phyloP scores from a whole-genome alignment of 1,139 yeast genomes.

The Kodamaea plutei region DNA sequence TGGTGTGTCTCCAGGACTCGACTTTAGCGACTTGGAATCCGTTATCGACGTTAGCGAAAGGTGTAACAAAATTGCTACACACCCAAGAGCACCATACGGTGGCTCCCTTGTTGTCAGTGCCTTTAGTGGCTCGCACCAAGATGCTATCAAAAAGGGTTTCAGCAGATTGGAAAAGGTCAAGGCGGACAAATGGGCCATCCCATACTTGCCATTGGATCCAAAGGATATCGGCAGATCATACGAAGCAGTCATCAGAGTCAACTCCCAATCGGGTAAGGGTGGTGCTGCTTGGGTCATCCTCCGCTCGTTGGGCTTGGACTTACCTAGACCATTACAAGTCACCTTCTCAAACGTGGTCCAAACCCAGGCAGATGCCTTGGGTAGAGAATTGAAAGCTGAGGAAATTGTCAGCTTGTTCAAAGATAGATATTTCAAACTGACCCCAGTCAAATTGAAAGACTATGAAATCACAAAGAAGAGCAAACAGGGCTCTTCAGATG shows the following conservation, averaged over 20 bases:
- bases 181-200: constrained; percentile 32
- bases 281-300: constrained; percentile 51
- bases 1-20: constrained; percentile 42
- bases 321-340: constrained; percentile 45
- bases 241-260: constrained; percentile 50
- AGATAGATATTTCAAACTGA: constrained; percentile 26
- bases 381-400: constrained; percentile 42
- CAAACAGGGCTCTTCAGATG: constrained; percentile 14
- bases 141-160: constrained; percentile 49
- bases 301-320: constrained; percentile 44
- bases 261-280: constrained; percentile 50
- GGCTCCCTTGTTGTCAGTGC: constrained; percentile 50
- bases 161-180: constrained; percentile 24
- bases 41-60: constrained; percentile 42
- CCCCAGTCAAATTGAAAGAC: constrained; percentile 29
- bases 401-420: constrained; percentile 40
- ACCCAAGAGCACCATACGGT: constrained; percentile 47
- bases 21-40: constrained; percentile 39
- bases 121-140: constrained; percentile 48
- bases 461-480: constrained; percentile 29
- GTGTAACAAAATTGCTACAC: constrained; percentile 46
- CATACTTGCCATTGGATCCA: constrained; percentile 49
- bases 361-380: constrained; percentile 36
- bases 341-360: constrained; percentile 41
- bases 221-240: constrained; percentile 47